Percentiles rank a stretch among this genome's conserved stretches.
Evolutionary conservation across 2,329 filamentous ascomycete species (phyloP).

Genomic region (Xylaria sp.): DNA sequence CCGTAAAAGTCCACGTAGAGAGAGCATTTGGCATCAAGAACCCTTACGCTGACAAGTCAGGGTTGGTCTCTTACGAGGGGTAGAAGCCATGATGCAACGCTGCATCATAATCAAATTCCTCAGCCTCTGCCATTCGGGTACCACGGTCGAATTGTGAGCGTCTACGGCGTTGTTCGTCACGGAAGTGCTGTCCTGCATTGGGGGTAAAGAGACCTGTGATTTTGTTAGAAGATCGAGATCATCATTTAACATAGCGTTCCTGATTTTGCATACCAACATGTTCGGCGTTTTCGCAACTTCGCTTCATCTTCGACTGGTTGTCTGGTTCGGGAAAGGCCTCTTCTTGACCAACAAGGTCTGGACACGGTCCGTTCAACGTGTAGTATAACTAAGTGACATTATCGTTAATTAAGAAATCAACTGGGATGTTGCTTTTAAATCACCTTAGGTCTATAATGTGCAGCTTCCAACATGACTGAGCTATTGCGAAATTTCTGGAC

Average conservation of each 20-base stretch:
- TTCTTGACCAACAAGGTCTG: conserved; percentile 72
- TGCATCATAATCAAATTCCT: conserved; percentile 67
- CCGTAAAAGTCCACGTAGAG: conserved; percentile 9
- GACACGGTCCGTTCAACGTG: conserved; percentile 59
- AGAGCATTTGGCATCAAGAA: conserved; percentile 25
- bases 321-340: conserved; percentile 81
- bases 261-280: conserved; percentile 73
- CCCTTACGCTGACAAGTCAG: conserved; percentile 5
- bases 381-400: conserved; percentile 59
- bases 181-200: conserved; percentile 76
- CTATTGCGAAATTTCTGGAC: conserved; percentile 97
- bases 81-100: conserved; percentile 54
- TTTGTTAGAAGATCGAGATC: conserved; percentile 27
- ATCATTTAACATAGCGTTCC: not conserved
- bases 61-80: conserved; percentile 37
- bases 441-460: conserved; percentile 86
- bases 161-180: conserved; percentile 79
- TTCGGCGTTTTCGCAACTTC: conserved; percentile 87
- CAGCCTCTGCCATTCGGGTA: conserved; percentile 74
- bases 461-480: conserved; percentile 89
- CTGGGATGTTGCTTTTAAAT: conserved; percentile 27
- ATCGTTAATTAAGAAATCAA: not conserved
- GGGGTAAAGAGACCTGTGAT: conserved; percentile 80
- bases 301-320: conserved; percentile 87
- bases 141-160: conserved; percentile 85